Conservation (phyloP, 129 eudicot genomes). For the Lonicera japonica region DNA sequence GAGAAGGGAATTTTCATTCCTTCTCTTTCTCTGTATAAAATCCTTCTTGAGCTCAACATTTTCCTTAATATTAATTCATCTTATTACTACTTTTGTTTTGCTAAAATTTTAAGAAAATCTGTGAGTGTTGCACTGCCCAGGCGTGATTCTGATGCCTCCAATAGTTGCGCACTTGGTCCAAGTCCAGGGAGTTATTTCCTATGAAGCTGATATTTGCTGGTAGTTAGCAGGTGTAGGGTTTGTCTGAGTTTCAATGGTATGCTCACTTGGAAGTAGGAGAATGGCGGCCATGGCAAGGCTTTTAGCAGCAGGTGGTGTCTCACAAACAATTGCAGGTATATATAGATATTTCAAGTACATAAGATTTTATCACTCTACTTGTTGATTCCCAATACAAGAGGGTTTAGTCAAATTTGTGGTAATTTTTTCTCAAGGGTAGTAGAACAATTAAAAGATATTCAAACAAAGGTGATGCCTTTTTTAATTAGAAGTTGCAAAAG, state of each 20-base stretch:
- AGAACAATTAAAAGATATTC: background rate
- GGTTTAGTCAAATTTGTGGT: background rate
- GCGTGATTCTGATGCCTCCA: too few relatives aligned
- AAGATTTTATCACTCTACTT: background rate
- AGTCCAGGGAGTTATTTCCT: conserved; percentile 3
- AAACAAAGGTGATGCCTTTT: background rate
- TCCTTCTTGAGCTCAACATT: too few relatives aligned
- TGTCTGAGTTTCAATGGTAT: conserved; percentile 44
- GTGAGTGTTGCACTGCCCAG: too few relatives aligned
- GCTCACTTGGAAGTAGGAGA: conserved; percentile 52
- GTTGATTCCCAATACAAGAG: background rate
- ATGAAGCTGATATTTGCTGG: conserved; percentile 13
- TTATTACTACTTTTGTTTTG: too few relatives aligned
- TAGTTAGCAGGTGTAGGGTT: conserved; percentile 20
- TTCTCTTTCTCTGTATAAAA: too few relatives aligned
- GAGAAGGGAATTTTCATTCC: too few relatives aligned
- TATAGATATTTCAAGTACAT: background rate
- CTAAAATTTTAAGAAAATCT: too few relatives aligned
- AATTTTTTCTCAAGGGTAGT: background rate
- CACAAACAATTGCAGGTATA: conserved; percentile 56
- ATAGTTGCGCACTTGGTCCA: too few relatives aligned
- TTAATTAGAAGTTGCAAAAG: background rate
- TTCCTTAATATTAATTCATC: too few relatives aligned
- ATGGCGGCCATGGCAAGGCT: conserved; percentile 64
- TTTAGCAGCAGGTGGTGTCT: conserved; percentile 32